A percentile compares a stretch with the other conserved stretches of the same genome.
phyloP scores from a whole-genome alignment of 2,329 filamentous ascomycete species.

The Xylaria sp. region DNA sequence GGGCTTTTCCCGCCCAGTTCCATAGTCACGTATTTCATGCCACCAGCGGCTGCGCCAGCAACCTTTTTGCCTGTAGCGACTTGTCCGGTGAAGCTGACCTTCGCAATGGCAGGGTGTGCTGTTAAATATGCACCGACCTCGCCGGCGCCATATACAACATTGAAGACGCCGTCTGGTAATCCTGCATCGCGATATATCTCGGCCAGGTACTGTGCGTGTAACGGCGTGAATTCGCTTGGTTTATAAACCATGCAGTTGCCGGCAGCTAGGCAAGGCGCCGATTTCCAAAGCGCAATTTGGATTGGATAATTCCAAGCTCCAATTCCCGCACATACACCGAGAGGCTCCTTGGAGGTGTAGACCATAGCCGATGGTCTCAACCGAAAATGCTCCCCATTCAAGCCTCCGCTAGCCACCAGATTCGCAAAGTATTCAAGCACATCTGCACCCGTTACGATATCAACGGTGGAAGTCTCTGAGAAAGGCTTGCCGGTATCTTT shows the following conservation, averaged over 20 bases:
- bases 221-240: constrained; percentile 85
- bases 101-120: constrained; percentile 77
- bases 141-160: constrained; percentile 83
- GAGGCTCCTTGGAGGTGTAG: constrained; percentile 82
- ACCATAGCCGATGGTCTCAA: constrained; percentile 82
- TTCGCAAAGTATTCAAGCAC: constrained; percentile 89
- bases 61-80: constrained; percentile 86
- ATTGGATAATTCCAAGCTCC: constrained; percentile 95
- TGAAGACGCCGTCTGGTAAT: constrained; percentile 85
- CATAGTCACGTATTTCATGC: constrained; percentile 93
- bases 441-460: constrained; percentile 84
- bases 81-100: constrained; percentile 91
- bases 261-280: constrained; percentile 83
- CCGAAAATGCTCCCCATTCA: constrained; percentile 82
- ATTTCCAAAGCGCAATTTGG: constrained; percentile 92
- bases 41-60: constrained; percentile 76
- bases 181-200: constrained; percentile 82
- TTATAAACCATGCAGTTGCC: constrained; percentile 94
- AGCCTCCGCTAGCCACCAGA: constrained; percentile 77
- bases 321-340: constrained; percentile 87
- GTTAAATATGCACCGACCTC: constrained; percentile 81
- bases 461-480: constrained; percentile 85
- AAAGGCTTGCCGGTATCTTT: constrained; percentile 88
- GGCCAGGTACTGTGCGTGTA: constrained; percentile 82
- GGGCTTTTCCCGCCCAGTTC: constrained; percentile 91